A percentile compares a stretch with the other conserved stretches of the same genome.
phyloP scores from a whole-genome alignment of 106 monocot species.

The Gastrodia elata region DNA sequence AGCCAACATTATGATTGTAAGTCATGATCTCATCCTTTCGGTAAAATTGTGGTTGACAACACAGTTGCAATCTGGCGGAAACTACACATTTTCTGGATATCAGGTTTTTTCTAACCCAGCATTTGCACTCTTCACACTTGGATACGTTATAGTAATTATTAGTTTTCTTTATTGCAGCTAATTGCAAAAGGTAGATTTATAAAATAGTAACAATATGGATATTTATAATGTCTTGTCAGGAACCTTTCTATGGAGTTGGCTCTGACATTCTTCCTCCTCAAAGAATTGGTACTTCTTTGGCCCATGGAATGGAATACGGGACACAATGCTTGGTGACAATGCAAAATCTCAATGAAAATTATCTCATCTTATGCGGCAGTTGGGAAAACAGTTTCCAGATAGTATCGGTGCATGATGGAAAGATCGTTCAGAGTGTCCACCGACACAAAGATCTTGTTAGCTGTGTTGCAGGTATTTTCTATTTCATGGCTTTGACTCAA shows the following conservation, averaged over 20 bases:
- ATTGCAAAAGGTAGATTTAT: not conserved
- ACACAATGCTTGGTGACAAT: constrained; percentile 64
- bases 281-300: constrained; percentile 65
- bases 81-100: constrained; percentile 91
- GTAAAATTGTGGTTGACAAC: constrained; percentile 85
- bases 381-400: constrained; percentile 98
- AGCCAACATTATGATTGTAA: constrained; percentile 62
- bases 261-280: constrained; percentile 63
- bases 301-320: constrained; percentile 67
- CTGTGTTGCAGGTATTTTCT: constrained; percentile 78
- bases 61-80: constrained; percentile 86
- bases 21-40: constrained; percentile 51
- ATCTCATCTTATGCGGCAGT: constrained; percentile 77
- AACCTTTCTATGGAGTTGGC: constrained; percentile 93
- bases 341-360: constrained; percentile 67
- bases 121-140: not conserved
- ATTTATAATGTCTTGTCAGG: constrained; percentile 27
- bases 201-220: not conserved
- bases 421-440: constrained; percentile 68
- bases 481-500: not conserved
- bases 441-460: constrained; percentile 97
- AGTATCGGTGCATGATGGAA: constrained; percentile 81
- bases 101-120: constrained; percentile 38
- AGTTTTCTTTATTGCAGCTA: not conserved
- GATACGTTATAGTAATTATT: not conserved